phyloP scores from a whole-genome alignment of 1,284 basidiomycete genomes.

The Malassezia sympodialis region DNA sequence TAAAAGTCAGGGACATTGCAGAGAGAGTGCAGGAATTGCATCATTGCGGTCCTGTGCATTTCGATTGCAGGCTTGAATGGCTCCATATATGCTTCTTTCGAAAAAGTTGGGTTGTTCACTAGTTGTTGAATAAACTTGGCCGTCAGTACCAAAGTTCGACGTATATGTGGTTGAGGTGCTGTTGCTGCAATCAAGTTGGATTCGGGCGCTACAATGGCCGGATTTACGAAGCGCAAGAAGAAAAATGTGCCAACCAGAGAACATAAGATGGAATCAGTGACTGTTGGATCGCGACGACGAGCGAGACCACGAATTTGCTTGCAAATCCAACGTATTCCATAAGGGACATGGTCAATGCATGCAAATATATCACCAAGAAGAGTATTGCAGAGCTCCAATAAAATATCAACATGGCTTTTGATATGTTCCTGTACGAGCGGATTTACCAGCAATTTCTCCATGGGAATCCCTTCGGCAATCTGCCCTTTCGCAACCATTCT shows the following conservation, averaged over 20 bases:
- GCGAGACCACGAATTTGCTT: constrained; percentile 96
- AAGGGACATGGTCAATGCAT: constrained; percentile 91
- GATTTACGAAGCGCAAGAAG: constrained; percentile 99
- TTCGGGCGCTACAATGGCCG: constrained; percentile 98
- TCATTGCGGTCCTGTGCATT: constrained; percentile 92
- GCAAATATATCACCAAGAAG: constrained; percentile 97
- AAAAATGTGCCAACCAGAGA: constrained; percentile 98
- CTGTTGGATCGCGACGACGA: constrained; percentile 95
- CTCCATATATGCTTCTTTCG: constrained; percentile 98
- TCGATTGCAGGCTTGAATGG: constrained; percentile 96
- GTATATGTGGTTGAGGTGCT: constrained; percentile 89
- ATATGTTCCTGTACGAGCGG: constrained; percentile 94
- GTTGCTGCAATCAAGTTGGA: constrained; percentile 99
- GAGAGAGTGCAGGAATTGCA: constrained; percentile 86
- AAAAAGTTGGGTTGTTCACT: constrained; percentile 94
- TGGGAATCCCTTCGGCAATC: constrained; percentile 55
- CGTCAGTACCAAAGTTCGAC: constrained; percentile 89
- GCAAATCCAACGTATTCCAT: constrained; percentile 99
- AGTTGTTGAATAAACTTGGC: constrained; percentile 99
- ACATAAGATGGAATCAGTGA: constrained; percentile 92
- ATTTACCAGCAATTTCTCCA: constrained; percentile 81
- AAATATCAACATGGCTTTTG: constrained; percentile 80
- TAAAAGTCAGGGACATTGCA: constrained; percentile 99
- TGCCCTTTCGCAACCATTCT: constrained; percentile 21
- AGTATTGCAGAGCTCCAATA: constrained; percentile 97